Base-by-base conservation (phyloP, 2,329 filamentous ascomycete species). In the Camillea tinctor region DNA sequence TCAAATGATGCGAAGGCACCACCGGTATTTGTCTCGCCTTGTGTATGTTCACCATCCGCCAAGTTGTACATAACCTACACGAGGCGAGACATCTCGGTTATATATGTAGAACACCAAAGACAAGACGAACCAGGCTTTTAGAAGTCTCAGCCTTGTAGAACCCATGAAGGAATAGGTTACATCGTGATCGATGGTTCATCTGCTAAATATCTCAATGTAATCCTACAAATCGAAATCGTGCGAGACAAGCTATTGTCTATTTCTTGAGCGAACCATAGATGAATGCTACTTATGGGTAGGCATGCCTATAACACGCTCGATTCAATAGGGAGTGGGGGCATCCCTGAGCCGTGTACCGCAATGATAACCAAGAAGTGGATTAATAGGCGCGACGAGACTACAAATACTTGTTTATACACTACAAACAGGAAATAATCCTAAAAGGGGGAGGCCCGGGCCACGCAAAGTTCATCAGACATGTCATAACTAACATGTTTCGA, bases 141-240 rank as follows among this genome's bases (percentile, higher is more conserved):
- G 52, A 56, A 61, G 65, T 68, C 64, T 69, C 67, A 69, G 67
- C 65, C 67, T 60, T 68, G 67, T 64, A 56, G 53, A 64, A 53
- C 61, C 52, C 59, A 60, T 54, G 56, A 57, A 63, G 53, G 50
- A 24, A 52, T 52, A 49, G 30, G 52, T 57, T 55, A 59, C 36
- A 54, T 48, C 9, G 49, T 48, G 50, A 50, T 58, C 52, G 22
- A 59, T 48, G 26, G 50, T 52, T 52, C 51, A 50, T 52, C 54
- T 26, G 30, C 21, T 23, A 56, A 54, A 51, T 53, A 59, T 59
- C 64, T 51, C 22, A 57, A 50, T 15, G 51, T 63, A 55, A 59
- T 26, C 19, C 17, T 22, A 44, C 11, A 59, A 64, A 62, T 59
- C 56, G 58, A 62, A 44, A 60, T 61, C 61, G 60, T 62, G 13